These are phyloP conservation scores for Rhodotorula sp. DNA, from an alignment of 1,284 basidiomycete species.

Conservation along the genomic window DNA sequence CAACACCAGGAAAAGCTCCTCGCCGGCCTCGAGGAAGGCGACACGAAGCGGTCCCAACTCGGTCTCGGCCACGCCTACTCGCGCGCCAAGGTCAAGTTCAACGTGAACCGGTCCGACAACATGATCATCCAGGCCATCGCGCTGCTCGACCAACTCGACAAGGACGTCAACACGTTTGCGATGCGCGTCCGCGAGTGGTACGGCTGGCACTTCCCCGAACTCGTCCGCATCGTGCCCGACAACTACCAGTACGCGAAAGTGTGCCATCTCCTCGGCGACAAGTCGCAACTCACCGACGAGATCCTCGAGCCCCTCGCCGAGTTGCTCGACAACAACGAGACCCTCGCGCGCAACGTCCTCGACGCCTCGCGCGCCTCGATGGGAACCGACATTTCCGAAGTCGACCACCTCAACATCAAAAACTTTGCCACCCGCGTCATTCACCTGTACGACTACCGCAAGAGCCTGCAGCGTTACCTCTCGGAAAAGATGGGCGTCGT, in stretches of 20 bases:
- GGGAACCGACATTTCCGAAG: constrained; percentile 87
- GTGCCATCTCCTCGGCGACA: constrained; percentile 89
- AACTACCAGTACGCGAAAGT: constrained; percentile 91
- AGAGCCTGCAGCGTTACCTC: constrained; percentile 90
- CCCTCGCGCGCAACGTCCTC: constrained; percentile 85
- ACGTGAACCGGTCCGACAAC: constrained; percentile 98
- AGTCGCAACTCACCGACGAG: constrained; percentile 64
- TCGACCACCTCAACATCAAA: constrained; percentile 95
- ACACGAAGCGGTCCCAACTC: constrained; percentile 89
- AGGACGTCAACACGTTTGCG: constrained; percentile 98
- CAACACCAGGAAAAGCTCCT: constrained; percentile 89
- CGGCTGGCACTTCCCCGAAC: constrained; percentile 99
- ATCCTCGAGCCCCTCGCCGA: constrained; percentile 72
- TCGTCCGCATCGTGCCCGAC: constrained; percentile 89
- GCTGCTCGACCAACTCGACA: constrained; percentile 97
- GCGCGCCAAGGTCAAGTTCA: constrained; percentile 98
- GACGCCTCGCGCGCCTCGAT: constrained; percentile 93
- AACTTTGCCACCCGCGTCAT: constrained; percentile 91
- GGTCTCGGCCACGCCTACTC: constrained; percentile 98
- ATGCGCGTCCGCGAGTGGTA: constrained; percentile 99
- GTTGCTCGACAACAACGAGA: constrained; percentile 82
- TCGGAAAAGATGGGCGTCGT: constrained; percentile 96
- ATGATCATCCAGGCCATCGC: constrained; percentile 99
- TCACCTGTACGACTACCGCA: constrained; percentile 87
- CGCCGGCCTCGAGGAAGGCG: constrained; percentile 77